Evolutionary conservation across 345 rosid genomes (phyloP).

Genomic region (Excoecaria cochinchinensis): DNA sequence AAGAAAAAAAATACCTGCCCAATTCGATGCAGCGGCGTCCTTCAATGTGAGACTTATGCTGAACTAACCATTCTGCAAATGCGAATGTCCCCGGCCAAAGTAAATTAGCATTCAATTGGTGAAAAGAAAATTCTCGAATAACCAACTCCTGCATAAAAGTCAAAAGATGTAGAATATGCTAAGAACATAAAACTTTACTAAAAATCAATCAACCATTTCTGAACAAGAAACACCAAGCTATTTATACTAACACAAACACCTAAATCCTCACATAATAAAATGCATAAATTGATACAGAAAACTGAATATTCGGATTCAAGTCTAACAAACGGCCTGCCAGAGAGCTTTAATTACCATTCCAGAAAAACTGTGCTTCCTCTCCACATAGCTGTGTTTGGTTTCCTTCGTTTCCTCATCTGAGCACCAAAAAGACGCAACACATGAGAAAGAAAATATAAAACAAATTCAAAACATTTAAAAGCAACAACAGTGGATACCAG

Average conservation of each 20-base stretch:
- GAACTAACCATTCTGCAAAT: constrained; percentile 85
- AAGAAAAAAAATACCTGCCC: constrained; percentile 58
- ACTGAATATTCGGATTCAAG: not conserved
- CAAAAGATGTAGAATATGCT: constrained; percentile 14
- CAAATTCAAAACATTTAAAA: not conserved
- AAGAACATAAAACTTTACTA: not conserved
- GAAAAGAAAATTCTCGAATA: constrained; percentile 83
- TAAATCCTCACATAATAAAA: not conserved
- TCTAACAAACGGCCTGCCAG: not conserved
- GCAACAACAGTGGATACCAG: constrained; percentile 23
- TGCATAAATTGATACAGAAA: not conserved
- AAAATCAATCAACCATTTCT: not conserved
- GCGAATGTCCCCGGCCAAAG: constrained; percentile 97
- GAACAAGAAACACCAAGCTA: not conserved
- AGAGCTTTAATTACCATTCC: constrained; percentile 49
- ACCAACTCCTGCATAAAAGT: constrained; percentile 57
- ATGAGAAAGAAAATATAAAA: not conserved
- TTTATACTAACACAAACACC: not conserved
- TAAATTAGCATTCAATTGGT: constrained; percentile 90
- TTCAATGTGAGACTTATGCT: constrained; percentile 43
- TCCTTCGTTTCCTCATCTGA: constrained; percentile 49
- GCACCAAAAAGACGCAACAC: not conserved
- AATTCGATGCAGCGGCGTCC: constrained; percentile 74
- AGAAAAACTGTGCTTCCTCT: constrained; percentile 82
- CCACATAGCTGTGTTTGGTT: constrained; percentile 54